Evolutionary conservation across 768 basidiomycete genomes (phyloP), one percentile per base, ranked within the genome.

Genomic region (Russula abietina): DNA sequence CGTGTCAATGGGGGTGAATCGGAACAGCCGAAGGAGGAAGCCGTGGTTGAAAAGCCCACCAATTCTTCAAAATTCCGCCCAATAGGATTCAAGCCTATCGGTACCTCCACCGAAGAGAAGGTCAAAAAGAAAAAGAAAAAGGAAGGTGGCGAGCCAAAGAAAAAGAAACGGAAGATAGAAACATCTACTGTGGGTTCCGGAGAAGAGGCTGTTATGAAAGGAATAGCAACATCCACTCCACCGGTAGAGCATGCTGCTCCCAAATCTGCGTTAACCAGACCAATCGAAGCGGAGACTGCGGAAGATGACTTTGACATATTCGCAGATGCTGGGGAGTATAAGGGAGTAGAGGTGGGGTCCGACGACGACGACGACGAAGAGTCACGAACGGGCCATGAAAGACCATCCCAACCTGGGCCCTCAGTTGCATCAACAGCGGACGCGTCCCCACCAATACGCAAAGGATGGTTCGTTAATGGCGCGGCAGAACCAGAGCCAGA

Each of bases 301-400:
- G 84, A 84, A n/a, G 84, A 84, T 22, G 84, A 91, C 57, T 81
- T 91, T 46, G 89, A 96, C 70, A 95, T 97, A 48, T 97, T 97
- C 71, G 89, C 84, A 2, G 93, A 77, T 57, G 90, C 84, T 5
- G 93, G 87, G 10, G 91, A 91, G 54, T 97, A 95, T 70, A 80
- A 87, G 56, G 89, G 89, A 1, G 71, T 89, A 8, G 80, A 83
- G 51, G 66, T 82, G 4, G 84, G 78, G 24, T 82, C 82, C 54
- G 72, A 73, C n/a, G 72, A 71, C 16, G 69, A 70, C 10, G 69
- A 69, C 24, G 70, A 59, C 19, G 45, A 50, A 16, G 52, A 32
- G 48, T 28, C 57, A 26, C 55, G 58, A 16, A 24, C 38, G 10
- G 54, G 28, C 24, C 32, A 28, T n/a, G 38, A 49, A 43, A 22